These are phyloP conservation scores for Vitis labrusca DNA, from an alignment of 164 flowering plant genomes.

Conservation along the genomic window DNA sequence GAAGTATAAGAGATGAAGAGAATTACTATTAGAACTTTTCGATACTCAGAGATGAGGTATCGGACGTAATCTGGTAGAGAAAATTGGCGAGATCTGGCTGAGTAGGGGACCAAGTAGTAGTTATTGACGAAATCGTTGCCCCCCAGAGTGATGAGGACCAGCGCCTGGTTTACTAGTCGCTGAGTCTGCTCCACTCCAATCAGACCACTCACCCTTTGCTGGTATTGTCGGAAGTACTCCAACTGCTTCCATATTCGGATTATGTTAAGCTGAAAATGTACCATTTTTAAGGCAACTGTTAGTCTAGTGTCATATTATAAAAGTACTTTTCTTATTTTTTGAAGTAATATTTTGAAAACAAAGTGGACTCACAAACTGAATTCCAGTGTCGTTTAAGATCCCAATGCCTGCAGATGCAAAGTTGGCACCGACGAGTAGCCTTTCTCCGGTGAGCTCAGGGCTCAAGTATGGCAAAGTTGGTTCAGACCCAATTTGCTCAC, in stretches of 20 bases:
- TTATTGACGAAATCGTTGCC: conserved; percentile 23
- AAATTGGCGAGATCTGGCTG: conserved; percentile 16
- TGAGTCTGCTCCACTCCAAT: conserved; percentile 6
- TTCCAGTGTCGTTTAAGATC: conserved; percentile 10
- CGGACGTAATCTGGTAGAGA: conserved; percentile 14
- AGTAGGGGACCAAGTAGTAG: conserved; percentile 19
- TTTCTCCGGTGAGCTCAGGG: conserved; percentile 5
- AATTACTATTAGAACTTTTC: conserved; percentile 11
- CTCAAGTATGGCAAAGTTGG: conserved; percentile 10
- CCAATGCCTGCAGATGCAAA: conserved; percentile 15
- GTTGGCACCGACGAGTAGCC: conserved; percentile 13
- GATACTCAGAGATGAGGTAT: conserved; percentile 12
- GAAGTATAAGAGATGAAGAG: neutral
- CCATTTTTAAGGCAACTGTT: too few species aligned
- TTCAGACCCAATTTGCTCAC: neutral
- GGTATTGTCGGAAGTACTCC: conserved; percentile 11
- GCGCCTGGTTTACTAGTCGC: conserved; percentile 13
- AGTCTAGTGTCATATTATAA: too few species aligned
- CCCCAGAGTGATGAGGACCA: neutral
- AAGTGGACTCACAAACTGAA: conserved; percentile 7
- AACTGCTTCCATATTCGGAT: conserved; percentile 14
- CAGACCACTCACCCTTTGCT: conserved; percentile 4
- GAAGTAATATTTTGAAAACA: too few species aligned
- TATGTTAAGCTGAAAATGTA: conserved; percentile 9
- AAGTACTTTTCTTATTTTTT: neutral